phyloP scores from a whole-genome alignment of 306 rosid species.

The Malus domestica region DNA sequence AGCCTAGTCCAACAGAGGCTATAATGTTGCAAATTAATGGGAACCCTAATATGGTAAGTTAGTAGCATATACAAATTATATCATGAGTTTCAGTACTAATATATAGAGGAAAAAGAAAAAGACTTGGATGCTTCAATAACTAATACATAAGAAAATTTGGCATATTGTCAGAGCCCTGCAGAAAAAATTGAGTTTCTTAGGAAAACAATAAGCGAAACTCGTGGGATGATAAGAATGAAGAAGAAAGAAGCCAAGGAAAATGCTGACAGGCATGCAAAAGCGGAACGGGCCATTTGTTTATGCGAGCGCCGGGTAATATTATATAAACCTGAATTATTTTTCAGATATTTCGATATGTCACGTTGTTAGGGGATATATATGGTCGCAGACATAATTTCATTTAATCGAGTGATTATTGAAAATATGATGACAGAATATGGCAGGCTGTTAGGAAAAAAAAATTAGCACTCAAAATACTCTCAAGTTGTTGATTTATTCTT shows the following conservation, averaged over 20 bases:
- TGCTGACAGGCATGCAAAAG: conserved; percentile 45
- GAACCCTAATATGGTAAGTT: conserved; percentile 44
- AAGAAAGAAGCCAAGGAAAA: conserved; percentile 46
- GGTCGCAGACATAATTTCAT: too few relatives aligned
- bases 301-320: conserved; percentile 47
- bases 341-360: background rate
- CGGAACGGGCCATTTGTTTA: conserved; percentile 62
- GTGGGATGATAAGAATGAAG: conserved; percentile 29
- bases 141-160: background rate
- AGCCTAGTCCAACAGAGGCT: conserved; percentile 39
- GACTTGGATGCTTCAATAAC: background rate
- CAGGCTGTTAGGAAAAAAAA: background rate
- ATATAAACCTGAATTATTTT: background rate
- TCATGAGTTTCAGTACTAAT: background rate
- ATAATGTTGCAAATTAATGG: conserved; percentile 25
- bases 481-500: background rate
- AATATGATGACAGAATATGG: background rate
- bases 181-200: conserved; percentile 37
- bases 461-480: too few relatives aligned
- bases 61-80: background rate
- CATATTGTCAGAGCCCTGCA: conserved; percentile 29
- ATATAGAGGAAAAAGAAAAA: background rate
- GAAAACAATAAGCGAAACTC: conserved; percentile 39
- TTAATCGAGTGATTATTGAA: background rate
- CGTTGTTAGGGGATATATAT: background rate